Percentiles rank a stretch among this genome's conserved stretches.
Conservation (phyloP, 139 green algal genomes). For the Dunaliella sp. region DNA sequence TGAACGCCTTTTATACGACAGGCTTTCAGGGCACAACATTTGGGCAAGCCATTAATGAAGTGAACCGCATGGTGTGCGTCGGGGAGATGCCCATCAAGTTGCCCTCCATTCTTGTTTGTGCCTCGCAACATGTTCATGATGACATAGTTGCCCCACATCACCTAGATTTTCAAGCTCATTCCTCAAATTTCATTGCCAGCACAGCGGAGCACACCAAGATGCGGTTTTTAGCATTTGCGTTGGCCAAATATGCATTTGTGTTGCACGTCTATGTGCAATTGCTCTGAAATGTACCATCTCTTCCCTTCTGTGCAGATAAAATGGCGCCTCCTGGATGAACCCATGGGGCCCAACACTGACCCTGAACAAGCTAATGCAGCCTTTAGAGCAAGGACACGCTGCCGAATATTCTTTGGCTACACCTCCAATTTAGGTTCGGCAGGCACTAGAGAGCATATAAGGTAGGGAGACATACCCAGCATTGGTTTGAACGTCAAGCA, state of each 20-base stretch:
- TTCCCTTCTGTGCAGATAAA: conserved; percentile 47
- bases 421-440: conserved; percentile 94
- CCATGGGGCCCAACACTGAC: conserved; percentile 40
- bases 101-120: no score
- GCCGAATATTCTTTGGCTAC: conserved; percentile 94
- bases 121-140: no score
- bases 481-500: no score
- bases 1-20: conserved; percentile 76
- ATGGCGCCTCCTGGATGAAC: conserved; percentile 87
- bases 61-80: conserved; percentile 93
- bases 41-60: conserved; percentile 82
- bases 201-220: not conserved
- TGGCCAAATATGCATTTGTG: not conserved
- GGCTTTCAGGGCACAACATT: conserved; percentile 89
- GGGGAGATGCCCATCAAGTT: no score
- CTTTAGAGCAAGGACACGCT: conserved; percentile 40
- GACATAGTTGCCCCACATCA: no score
- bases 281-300: not conserved
- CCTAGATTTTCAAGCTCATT: not conserved
- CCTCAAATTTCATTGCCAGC: not conserved
- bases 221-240: not conserved
- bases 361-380: conserved; percentile 41
- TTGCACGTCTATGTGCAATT: not conserved
- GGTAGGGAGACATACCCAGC: conserved; percentile 34
- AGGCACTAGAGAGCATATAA: conserved; percentile 86